Conservation (phyloP, 2,329 filamentous ascomycete genomes). For the Elsinoe ampelina region DNA sequence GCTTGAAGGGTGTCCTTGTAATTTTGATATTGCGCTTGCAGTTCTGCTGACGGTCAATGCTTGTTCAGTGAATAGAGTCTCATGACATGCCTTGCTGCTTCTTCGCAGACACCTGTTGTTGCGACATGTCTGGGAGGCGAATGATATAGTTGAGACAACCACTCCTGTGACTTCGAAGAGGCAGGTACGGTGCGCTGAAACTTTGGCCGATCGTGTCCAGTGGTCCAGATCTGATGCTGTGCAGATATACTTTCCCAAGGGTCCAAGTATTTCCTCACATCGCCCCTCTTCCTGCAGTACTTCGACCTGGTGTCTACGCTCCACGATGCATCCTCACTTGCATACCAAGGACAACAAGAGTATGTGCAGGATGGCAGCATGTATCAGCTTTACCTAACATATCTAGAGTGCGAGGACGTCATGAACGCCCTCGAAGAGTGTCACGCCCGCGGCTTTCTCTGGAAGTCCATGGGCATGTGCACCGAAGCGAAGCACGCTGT, state of each 20-base stretch:
- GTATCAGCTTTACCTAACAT: background rate
- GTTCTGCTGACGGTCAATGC: slow-evolving; percentile 44
- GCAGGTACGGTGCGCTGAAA: too few relatives aligned
- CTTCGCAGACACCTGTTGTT: slow-evolving; percentile 47
- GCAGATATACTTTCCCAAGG: background rate
- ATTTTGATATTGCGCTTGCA: slow-evolving; percentile 70
- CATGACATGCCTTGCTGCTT: slow-evolving; percentile 59
- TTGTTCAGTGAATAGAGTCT: background rate
- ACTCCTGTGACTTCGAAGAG: too few relatives aligned
- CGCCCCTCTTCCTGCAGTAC: background rate
- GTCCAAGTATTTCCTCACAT: background rate
- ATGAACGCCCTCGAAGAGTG: slow-evolving; percentile 93
- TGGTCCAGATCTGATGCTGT: slow-evolving; percentile 12
- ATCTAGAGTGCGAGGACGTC: slow-evolving; percentile 80
- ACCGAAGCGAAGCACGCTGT: slow-evolving; percentile 77
- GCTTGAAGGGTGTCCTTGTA: slow-evolving; percentile 74
- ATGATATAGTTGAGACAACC: background rate
- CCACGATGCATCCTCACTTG: slow-evolving; percentile 86
- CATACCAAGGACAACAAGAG: slow-evolving; percentile 87
- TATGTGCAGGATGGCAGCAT: slow-evolving; percentile 35
- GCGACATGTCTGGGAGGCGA: background rate
- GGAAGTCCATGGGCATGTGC: slow-evolving; percentile 85
- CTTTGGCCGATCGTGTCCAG: background rate
- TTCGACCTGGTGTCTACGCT: background rate
- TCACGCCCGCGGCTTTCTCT: slow-evolving; percentile 83